Percentiles rank a stretch among this genome's conserved stretches.
These are phyloP conservation scores for Populus ilicifolia DNA, from an alignment of 345 rosid species.

Conservation along the genomic window DNA sequence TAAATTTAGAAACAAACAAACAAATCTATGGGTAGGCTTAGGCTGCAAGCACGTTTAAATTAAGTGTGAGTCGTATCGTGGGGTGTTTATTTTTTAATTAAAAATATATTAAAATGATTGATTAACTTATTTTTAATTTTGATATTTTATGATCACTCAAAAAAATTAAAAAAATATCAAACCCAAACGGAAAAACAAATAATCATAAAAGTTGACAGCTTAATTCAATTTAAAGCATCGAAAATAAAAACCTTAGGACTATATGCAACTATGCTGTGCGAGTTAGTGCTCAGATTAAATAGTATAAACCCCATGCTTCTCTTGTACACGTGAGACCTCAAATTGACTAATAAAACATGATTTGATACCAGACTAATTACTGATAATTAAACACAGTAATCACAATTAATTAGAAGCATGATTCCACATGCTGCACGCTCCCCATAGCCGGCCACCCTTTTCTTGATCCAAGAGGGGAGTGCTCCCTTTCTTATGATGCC, in stretches of 20 bases:
- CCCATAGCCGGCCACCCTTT: slow-evolving; percentile 19
- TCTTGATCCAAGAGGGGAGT: neutral
- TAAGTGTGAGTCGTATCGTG: too few relatives aligned
- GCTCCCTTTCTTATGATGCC: neutral
- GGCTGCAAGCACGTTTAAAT: too few relatives aligned
- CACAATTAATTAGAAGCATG: slow-evolving; percentile 16
- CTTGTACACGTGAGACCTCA: slow-evolving; percentile 12
- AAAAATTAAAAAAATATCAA: too few relatives aligned
- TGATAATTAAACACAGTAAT: neutral
- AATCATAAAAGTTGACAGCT: too few relatives aligned
- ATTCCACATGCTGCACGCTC: slow-evolving; percentile 44
- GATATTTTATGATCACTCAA: too few relatives aligned
- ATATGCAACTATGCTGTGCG: neutral
- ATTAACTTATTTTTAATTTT: too few relatives aligned
- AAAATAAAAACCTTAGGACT: neutral
- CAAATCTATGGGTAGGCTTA: too few relatives aligned
- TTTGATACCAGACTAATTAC: slow-evolving; percentile 3
- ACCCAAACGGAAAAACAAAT: too few relatives aligned
- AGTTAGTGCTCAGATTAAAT: neutral
- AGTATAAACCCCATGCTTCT: neutral
- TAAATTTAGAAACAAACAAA: too few relatives aligned
- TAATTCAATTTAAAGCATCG: too few relatives aligned
- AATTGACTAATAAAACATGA: neutral
- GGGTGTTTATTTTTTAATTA: accelerated
- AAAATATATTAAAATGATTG: too few relatives aligned